A percentile compares a stretch with the other conserved stretches of the same genome.
Conservation (phyloP, 2,329 filamentous ascomycete species). For the Pseudohalonectria lignicola region DNA sequence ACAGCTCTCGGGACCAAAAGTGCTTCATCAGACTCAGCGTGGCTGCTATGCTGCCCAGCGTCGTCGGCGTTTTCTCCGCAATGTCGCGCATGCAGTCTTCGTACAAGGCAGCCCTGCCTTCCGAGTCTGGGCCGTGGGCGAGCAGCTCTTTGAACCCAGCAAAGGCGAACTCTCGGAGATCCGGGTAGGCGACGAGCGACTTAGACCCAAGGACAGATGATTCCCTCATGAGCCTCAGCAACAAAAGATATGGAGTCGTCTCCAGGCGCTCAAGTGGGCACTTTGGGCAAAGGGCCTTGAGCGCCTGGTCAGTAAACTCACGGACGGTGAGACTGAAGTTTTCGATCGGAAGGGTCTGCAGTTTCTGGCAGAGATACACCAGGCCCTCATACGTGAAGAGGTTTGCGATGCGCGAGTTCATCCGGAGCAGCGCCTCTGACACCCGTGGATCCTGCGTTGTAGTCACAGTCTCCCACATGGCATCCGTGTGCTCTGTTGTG, state of each 20-base stretch:
- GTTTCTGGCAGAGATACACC: constrained; percentile 60
- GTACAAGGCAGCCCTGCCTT: constrained; percentile 53
- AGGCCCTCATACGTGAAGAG: constrained; percentile 38
- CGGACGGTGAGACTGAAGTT: constrained; percentile 52
- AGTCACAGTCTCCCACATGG: constrained; percentile 74
- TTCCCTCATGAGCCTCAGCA: constrained; percentile 60
- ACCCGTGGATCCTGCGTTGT: constrained; percentile 75
- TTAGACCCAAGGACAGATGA: constrained; percentile 47
- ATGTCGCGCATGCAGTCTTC: constrained; percentile 59
- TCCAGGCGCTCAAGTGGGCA: constrained; percentile 24
- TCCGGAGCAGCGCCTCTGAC: constrained; percentile 66
- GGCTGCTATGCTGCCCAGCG: constrained; percentile 64
- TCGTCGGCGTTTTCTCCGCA: constrained; percentile 46
- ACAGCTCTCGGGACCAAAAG: constrained; percentile 33
- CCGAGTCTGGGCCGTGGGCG: constrained; percentile 35
- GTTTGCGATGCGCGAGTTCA: constrained; percentile 40
- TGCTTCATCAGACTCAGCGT: constrained; percentile 28
- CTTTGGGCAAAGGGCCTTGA: constrained; percentile 37
- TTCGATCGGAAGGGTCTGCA: constrained; percentile 51
- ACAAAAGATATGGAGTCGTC: constrained; percentile 37
- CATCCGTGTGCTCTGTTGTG: constrained; percentile 59
- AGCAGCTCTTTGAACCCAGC: constrained; percentile 52
- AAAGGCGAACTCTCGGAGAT: constrained; percentile 53
- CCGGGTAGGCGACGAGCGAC: constrained; percentile 43
- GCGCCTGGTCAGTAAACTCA: constrained; percentile 46